Conservation (phyloP, 106 monocot genomes). For the Chionographis japonica region DNA sequence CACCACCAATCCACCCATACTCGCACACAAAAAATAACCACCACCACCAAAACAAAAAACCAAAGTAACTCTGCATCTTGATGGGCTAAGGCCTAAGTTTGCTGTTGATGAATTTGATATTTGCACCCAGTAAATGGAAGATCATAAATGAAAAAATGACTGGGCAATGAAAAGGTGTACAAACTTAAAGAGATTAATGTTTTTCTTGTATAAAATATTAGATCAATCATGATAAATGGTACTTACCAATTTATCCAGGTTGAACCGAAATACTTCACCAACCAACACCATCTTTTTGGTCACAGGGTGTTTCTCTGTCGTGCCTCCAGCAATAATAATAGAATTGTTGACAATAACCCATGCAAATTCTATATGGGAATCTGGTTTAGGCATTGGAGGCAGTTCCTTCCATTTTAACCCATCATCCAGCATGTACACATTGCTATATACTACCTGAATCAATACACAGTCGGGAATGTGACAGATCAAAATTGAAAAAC, state of each 20-base stretch:
- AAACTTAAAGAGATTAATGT: background rate
- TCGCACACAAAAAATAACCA: too few species aligned
- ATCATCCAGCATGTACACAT: slow-evolving; percentile 92
- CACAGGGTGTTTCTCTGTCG: slow-evolving; percentile 80
- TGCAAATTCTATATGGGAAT: slow-evolving; percentile 97
- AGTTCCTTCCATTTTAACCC: slow-evolving; percentile 58
- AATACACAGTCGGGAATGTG: background rate
- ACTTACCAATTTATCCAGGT: slow-evolving; percentile 40
- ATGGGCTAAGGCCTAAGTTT: too few species aligned
- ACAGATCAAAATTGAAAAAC: too few species aligned
- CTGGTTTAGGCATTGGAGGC: slow-evolving; percentile 87
- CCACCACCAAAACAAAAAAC: too few species aligned
- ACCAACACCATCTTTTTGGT: slow-evolving; percentile 94
- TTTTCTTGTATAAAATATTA: too few species aligned
- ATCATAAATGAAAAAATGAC: too few species aligned
- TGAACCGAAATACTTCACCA: slow-evolving; percentile 79
- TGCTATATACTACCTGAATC: slow-evolving; percentile 61
- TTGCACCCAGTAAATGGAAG: too few species aligned
- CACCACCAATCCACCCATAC: too few species aligned
- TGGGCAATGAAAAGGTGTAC: background rate
- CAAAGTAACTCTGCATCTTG: too few species aligned
- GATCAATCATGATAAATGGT: background rate
- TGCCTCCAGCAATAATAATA: slow-evolving; percentile 79
- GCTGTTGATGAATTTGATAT: too few species aligned
- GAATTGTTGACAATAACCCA: slow-evolving; percentile 90